Evolutionary conservation across 2,329 filamentous ascomycete species (phyloP), one percentile per base, ranked within the genome.

Genomic region (Sarocladiaceae sp.): DNA sequence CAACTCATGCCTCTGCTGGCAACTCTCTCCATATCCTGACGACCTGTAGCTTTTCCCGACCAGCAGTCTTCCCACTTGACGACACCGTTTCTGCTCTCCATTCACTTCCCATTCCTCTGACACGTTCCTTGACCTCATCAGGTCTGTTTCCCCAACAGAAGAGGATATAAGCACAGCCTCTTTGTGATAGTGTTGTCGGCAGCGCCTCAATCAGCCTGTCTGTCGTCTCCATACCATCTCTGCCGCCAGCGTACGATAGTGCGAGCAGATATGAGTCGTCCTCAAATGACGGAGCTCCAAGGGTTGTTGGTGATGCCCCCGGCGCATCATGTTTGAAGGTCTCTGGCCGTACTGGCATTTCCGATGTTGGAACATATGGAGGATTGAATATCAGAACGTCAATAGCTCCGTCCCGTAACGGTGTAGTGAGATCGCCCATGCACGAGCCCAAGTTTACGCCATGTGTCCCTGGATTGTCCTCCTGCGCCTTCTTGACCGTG

Each of bases 351-450:
- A 70, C 66, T 1, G 93, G 92, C 54, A 95, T 71, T 36, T 84
- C 80, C 23, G 86, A 79, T 2, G 92, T 95, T 2, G 94, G 94
- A 13, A 99, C 94, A 66, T 99, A 99, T 1, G 94, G 94, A 51
- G 94, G 94, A 65, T 99, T 99, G 77, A 97, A 99, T 25, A 99
- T 79, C 56, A 99, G 77, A 11, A 99, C 79, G 64, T 99, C 94
- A 4, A 96, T 79, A 12, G 48, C 53, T 2, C 76, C 73, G 0
- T 72, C 64, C 7, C 79, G 77, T 36, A 95, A 71, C 1, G 85
- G 73, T 2, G 78, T 68, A 4, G 79, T 76, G 1, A 99, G 76
- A 64, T 97, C 90, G 2, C 82, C 86, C 54, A 83, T 83, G 23
- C 86, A 65, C 17, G 86, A 80, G 36, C 83, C 86, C 7, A 94